Base-by-base conservation (phyloP, 805 yeast species). In the Nakazawaea wyomingensis region DNA sequence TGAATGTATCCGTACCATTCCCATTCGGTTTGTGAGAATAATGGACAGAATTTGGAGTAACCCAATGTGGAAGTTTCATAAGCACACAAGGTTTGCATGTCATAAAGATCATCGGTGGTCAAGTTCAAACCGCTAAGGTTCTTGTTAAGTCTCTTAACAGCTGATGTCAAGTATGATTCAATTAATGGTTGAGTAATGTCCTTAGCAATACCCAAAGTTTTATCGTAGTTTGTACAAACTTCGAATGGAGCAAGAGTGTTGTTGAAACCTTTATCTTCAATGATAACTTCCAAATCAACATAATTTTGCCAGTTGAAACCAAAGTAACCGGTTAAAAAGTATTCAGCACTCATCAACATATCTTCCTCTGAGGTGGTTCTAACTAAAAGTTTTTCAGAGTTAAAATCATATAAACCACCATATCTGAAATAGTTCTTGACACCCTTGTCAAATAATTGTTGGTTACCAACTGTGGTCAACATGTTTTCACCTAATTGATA, bases 321-420 rank as follows among this genome's bases (percentile, higher is more conserved):
- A 50, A 71, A 61, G 55, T 76, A 76, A 0, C 77, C 79, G 46
- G 71, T 62, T 21, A 71, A 67, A 49, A 72, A 74, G 52, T 66
- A 65, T 32, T 58, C 54, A 14, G 79, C 65, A 29, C 78, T 68
- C 46, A 66, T 69, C 43, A 66, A 67, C 42, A 72, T 71, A 53
- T 82, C 65, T 21, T 65, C 67, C 24, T 76, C 71, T 48, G 68
- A 69, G 20, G 76, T 61, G 24, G 74, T 46, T 39, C 54, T 43
- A 13, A 47, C 51, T 11, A 51, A 51, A 18, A 49, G 37, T 31
- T 51, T 51, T 22, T 37, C 34, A 7, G 32, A 19, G 2, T 21
- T 28, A 18, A 34, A 46, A 39, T 50, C 48, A 29, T 35, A 49
- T 14, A 51, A 38, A 16, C 41, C 41, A 34, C 53, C 54, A 33